These are phyloP conservation scores for Verticillium nonalfalfae DNA, from an alignment of 2,329 filamentous ascomycete genomes.

Conservation along the genomic window DNA sequence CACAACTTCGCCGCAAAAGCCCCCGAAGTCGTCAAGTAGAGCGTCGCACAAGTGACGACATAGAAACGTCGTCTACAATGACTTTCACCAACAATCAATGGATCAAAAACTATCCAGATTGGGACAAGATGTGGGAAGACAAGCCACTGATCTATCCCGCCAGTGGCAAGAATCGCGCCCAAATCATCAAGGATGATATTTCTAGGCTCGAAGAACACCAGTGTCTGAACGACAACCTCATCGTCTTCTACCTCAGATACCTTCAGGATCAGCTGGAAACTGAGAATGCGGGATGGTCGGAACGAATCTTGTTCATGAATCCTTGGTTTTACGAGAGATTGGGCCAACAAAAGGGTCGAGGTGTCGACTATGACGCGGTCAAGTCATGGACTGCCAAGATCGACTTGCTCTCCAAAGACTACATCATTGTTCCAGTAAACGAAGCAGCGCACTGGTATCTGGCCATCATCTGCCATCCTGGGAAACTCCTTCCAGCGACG, in stretches of 20 bases:
- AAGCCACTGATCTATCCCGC: conserved; percentile 56
- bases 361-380: conserved; percentile 79
- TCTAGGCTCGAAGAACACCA: conserved; percentile 73
- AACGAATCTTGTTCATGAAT: conserved; percentile 81
- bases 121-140: conserved; percentile 44
- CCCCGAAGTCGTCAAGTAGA: not conserved
- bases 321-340: conserved; percentile 85
- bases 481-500: conserved; percentile 44
- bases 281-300: conserved; percentile 46
- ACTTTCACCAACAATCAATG: conserved; percentile 24
- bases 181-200: conserved; percentile 68
- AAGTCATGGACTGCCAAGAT: conserved; percentile 81
- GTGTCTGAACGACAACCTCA: conserved; percentile 87
- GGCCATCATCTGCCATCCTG: conserved; percentile 87
- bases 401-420: conserved; percentile 80
- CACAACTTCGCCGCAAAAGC: not conserved
- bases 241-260: conserved; percentile 79
- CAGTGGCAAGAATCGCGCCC: conserved; percentile 53
- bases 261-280: conserved; percentile 56
- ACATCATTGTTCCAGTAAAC: conserved; percentile 88
- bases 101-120: conserved; percentile 43
- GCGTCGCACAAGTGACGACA: not conserved
- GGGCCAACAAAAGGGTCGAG: conserved; percentile 49
- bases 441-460: conserved; percentile 88
- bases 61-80: not conserved